Conservation (phyloP, 768 basidiomycete genomes). For the Tremella fuciformis region DNA sequence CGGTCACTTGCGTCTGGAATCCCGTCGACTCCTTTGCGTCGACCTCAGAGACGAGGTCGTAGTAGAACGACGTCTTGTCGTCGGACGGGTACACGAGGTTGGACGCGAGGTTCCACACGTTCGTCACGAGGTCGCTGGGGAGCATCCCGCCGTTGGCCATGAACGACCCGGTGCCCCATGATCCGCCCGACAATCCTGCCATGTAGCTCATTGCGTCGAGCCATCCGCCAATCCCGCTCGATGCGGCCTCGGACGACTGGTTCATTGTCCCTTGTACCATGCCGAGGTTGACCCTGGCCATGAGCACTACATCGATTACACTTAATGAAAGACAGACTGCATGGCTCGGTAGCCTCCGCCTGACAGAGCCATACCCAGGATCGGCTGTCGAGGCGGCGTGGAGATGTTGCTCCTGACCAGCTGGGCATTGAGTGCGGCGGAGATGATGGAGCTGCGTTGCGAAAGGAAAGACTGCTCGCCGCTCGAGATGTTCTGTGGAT, state of each 20-base stretch:
- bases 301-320: not conserved
- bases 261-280: conserved; percentile 55
- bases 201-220: conserved; percentile 70
- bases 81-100: conserved; percentile 50
- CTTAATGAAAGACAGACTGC: conserved; percentile 59
- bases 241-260: conserved; percentile 60
- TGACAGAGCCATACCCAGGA: conserved; percentile 59
- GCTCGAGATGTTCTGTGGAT: conserved; percentile 18
- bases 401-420: conserved; percentile 25
- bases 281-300: conserved; percentile 24
- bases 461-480: conserved; percentile 35
- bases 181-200: conserved; percentile 57
- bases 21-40: conserved; percentile 40
- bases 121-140: conserved; percentile 38
- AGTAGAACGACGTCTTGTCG: conserved; percentile 46
- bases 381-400: conserved; percentile 39
- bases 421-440: conserved; percentile 29
- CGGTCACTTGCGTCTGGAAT: conserved; percentile 49
- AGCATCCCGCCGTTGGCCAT: conserved; percentile 44
- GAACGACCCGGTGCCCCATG: conserved; percentile 56
- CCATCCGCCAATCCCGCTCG: conserved; percentile 63
- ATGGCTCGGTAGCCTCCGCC: conserved; percentile 69
- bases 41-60: conserved; percentile 44
- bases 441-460: conserved; percentile 22
- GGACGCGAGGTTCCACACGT: conserved; percentile 49